Conservation (phyloP, 1,284 basidiomycete species). For the Rhodotorula sp. region DNA sequence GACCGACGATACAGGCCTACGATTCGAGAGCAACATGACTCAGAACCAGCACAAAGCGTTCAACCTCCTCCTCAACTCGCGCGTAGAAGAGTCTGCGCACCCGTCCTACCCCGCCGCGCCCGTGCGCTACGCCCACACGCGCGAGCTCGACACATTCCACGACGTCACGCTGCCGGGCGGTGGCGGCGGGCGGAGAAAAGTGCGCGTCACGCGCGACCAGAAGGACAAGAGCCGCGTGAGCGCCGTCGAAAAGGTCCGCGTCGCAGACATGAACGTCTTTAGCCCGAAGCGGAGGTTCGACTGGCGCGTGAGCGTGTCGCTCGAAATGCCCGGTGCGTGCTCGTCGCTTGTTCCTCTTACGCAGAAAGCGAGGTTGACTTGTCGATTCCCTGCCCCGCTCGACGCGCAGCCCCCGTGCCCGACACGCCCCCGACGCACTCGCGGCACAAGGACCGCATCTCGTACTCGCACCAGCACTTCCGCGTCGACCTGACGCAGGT, state of each 20-base stretch:
- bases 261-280: constrained; percentile 85
- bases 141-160: constrained; percentile 79
- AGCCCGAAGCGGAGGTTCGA: constrained; percentile 80
- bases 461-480: constrained; percentile 90
- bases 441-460: constrained; percentile 84
- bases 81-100: constrained; percentile 60
- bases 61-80: constrained; percentile 80
- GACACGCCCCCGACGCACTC: constrained; percentile 45
- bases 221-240: constrained; percentile 61
- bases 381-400: neutral
- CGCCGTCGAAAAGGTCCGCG: constrained; percentile 70
- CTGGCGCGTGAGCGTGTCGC: constrained; percentile 86
- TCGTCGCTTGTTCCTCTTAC: neutral
- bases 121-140: constrained; percentile 74
- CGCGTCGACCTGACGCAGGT: constrained; percentile 93
- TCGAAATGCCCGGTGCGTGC: constrained; percentile 63
- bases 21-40: constrained; percentile 93
- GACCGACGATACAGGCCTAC: constrained; percentile 54
- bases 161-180: constrained; percentile 42
- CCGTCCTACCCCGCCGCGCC: constrained; percentile 59
- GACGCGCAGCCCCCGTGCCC: constrained; percentile 38
- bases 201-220: constrained; percentile 82
- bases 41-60: constrained; percentile 82
- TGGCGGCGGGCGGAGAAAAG: constrained; percentile 57
- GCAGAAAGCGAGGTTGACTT: too few species aligned